Conservation (phyloP, 2,329 filamentous ascomycete genomes). For the Apiospora rasikravindrae region DNA sequence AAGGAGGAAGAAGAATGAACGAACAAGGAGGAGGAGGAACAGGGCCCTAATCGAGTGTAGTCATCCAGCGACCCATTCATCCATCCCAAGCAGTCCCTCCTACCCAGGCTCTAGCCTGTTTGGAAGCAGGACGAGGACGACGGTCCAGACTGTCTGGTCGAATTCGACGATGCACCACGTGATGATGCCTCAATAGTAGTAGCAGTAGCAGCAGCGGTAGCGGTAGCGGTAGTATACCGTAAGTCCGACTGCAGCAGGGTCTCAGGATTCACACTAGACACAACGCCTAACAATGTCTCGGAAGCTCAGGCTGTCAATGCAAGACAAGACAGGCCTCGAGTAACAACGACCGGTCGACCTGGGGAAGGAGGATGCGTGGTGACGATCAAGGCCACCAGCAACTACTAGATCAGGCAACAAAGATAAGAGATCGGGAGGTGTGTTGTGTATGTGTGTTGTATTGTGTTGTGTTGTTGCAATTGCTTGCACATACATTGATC, state of each 20-base stretch:
- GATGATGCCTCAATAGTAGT: not conserved
- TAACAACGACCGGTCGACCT: not conserved
- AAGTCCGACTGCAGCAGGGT: not conserved
- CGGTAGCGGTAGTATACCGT: not conserved
- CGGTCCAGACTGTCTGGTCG: not conserved
- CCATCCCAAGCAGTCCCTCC: not conserved
- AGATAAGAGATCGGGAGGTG: not conserved
- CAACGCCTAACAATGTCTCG: slow-evolving; percentile 19
- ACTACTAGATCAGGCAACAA: not conserved
- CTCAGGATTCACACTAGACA: slow-evolving; percentile 12
- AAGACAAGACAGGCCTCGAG: slow-evolving; percentile 16
- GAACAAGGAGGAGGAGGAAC: not conserved
- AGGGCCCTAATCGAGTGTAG: slow-evolving; percentile 1
- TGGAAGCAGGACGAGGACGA: not conserved
- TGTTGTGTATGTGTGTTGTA: not conserved
- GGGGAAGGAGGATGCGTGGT: slow-evolving; percentile 14
- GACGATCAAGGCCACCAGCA: not conserved
- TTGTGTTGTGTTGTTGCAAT: not conserved
- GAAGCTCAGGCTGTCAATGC: slow-evolving; percentile 18
- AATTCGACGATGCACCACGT: not conserved
- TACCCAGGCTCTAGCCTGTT: not conserved
- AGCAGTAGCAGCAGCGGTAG: too few species aligned
- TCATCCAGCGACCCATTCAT: not conserved
- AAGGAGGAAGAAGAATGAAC: not conserved
- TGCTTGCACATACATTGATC: not conserved